phyloP scores from a whole-genome alignment of 2,329 filamentous ascomycete species.

The Pyrenochaeta sp. region DNA sequence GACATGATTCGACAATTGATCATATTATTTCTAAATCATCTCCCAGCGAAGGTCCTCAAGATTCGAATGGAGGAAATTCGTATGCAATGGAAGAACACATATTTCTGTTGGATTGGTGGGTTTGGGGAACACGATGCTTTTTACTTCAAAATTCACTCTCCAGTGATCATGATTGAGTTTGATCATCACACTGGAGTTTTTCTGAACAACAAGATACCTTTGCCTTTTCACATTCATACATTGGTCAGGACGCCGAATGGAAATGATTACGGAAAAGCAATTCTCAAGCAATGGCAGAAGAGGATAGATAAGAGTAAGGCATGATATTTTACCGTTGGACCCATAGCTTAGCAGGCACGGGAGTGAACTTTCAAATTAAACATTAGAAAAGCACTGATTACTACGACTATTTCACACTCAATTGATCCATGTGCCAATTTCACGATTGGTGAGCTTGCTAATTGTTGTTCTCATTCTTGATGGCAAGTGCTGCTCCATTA shows the following conservation, averaged over 20 bases:
- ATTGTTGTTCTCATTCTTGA: too few relatives aligned
- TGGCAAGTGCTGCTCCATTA: too few relatives aligned
- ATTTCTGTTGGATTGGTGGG: constrained; percentile 78
- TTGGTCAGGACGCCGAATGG: constrained; percentile 72
- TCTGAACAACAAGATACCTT: constrained; percentile 72
- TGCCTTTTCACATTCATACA: constrained; percentile 79
- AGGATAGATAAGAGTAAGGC: too few relatives aligned
- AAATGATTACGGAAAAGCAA: constrained; percentile 73
- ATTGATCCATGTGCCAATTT: too few relatives aligned
- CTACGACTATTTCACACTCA: too few relatives aligned
- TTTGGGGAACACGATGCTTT: constrained; percentile 71
- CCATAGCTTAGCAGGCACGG: too few relatives aligned
- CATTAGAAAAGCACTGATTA: too few relatives aligned
- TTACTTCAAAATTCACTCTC: constrained; percentile 77
- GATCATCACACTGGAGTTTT: constrained; percentile 80
- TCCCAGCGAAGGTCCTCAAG: constrained; percentile 63
- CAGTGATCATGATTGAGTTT: constrained; percentile 75
- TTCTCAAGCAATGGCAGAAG: constrained; percentile 6
- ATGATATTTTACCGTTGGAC: too few relatives aligned
- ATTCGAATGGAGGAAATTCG: constrained; percentile 63
- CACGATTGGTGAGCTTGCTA: too few relatives aligned
- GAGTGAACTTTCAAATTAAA: too few relatives aligned
- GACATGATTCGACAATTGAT: constrained; percentile 62
- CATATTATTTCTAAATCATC: constrained; percentile 69
- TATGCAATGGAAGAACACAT: constrained; percentile 69